A percentile compares a stretch with the other conserved stretches of the same genome.
Evolutionary conservation across 768 basidiomycete species (phyloP).

Genomic region (Rhizopogon roseolus): DNA sequence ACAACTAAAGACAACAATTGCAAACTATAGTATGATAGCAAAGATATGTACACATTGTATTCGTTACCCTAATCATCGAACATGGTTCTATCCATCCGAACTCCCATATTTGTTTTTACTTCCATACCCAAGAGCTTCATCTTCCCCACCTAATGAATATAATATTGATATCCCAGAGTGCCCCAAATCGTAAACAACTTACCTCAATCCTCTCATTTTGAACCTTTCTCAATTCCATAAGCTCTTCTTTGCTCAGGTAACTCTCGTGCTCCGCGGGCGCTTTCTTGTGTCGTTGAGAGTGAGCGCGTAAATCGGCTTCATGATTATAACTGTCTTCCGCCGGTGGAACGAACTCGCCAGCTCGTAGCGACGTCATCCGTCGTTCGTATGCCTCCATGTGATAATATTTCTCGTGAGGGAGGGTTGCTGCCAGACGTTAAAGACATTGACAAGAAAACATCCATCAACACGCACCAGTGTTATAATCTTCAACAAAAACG

Average conservation of each 20-base stretch:
- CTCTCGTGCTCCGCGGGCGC: conserved; percentile 61
- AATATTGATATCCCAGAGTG: not conserved
- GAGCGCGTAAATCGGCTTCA: conserved; percentile 77
- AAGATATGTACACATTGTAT: not conserved
- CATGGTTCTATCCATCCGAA: conserved; percentile 75
- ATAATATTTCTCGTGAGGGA: conserved; percentile 95
- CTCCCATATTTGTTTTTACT: conserved; percentile 77
- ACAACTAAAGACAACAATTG: not conserved
- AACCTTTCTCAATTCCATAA: conserved; percentile 75
- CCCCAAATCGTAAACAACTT: conserved; percentile 11
- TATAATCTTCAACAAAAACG: conserved; percentile 78
- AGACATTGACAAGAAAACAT: not conserved
- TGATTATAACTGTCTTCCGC: conserved; percentile 74
- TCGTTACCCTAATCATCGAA: conserved; percentile 42
- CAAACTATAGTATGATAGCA: not conserved
- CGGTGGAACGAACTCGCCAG: conserved; percentile 79
- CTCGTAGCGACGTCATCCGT: conserved; percentile 78
- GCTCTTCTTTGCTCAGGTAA: conserved; percentile 73
- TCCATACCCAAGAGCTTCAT: conserved; percentile 90
- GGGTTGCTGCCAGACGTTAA: conserved; percentile 53
- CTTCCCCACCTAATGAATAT: conserved; percentile 53
- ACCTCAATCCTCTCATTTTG: conserved; percentile 86
- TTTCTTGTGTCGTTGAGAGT: conserved; percentile 68
- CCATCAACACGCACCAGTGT: conserved; percentile 51
- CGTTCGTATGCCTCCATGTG: conserved; percentile 81